phyloP scores from a whole-genome alignment of 345 rosid species.

The Durio zibethinus region DNA sequence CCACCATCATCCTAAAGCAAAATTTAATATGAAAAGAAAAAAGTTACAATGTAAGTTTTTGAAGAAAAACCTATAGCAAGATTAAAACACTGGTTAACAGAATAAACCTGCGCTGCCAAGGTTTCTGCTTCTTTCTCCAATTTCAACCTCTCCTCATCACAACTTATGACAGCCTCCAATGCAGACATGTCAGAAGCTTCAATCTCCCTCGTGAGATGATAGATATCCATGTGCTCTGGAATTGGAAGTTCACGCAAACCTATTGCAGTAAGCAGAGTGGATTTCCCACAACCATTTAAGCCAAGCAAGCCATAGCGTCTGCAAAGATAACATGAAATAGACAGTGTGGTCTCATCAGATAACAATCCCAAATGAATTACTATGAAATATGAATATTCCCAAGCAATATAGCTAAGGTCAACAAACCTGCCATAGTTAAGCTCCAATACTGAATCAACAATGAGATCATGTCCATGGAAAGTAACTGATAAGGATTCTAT shows the following conservation, averaged over 20 bases:
- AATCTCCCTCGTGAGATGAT: slow-evolving; percentile 77
- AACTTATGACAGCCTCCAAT: slow-evolving; percentile 78
- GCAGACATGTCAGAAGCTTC: slow-evolving; percentile 95
- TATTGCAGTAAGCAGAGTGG: slow-evolving; percentile 77
- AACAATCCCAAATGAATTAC: neutral
- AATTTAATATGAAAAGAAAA: neutral
- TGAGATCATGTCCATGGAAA: slow-evolving; percentile 91
- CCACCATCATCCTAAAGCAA: slow-evolving; percentile 83
- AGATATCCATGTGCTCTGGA: slow-evolving; percentile 92
- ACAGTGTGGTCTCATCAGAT: neutral
- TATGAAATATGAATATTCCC: neutral
- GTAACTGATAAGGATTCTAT: slow-evolving; percentile 90
- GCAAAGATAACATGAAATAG: slow-evolving; percentile 7
- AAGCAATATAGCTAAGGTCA: neutral
- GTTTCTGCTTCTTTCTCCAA: slow-evolving; percentile 87
- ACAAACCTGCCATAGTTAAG: slow-evolving; percentile 90
- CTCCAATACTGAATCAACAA: slow-evolving; percentile 82
- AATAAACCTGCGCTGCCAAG: slow-evolving; percentile 58
- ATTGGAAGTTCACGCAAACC: slow-evolving; percentile 86
- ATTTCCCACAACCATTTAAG: slow-evolving; percentile 94
- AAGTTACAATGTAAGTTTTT: neutral
- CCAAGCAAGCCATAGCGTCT: slow-evolving; percentile 97
- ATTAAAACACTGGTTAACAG: neutral
- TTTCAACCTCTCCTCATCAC: slow-evolving; percentile 90
- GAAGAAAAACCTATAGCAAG: neutral